phyloP scores from a whole-genome alignment of 345 rosid genomes.

The Cardiospermum halicacabum region DNA sequence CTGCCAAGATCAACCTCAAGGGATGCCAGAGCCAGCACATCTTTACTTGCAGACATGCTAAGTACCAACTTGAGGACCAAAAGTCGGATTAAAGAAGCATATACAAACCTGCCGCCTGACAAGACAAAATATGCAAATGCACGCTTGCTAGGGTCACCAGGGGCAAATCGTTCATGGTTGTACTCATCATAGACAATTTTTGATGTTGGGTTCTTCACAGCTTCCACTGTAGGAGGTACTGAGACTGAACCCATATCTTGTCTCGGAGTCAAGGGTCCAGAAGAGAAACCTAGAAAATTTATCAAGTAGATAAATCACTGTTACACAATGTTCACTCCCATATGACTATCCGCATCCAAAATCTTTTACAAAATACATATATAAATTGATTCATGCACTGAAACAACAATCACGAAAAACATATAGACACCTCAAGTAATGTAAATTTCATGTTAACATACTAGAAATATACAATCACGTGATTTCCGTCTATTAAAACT shows the following conservation, averaged over 20 bases:
- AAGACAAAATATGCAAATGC: slow-evolving; percentile 94
- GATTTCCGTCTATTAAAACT: no score
- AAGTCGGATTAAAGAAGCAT: slow-evolving; percentile 79
- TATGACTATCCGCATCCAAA: background rate
- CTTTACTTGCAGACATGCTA: slow-evolving; percentile 97
- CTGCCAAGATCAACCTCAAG: slow-evolving; percentile 89
- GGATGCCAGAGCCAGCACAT: slow-evolving; percentile 91
- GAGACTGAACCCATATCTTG: slow-evolving; percentile 34
- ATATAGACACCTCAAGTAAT: no score
- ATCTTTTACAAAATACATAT: no score
- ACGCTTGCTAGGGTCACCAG: slow-evolving; percentile 93
- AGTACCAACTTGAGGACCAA: slow-evolving; percentile 74
- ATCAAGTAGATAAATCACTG: no score
- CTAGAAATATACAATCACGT: no score
- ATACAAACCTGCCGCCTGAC: slow-evolving; percentile 87
- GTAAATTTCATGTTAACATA: no score
- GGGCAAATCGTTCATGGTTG: slow-evolving; percentile 85
- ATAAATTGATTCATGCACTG: no score
- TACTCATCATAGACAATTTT: slow-evolving; percentile 80
- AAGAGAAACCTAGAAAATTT: slow-evolving; percentile 58
- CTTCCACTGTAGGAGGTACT: slow-evolving; percentile 60
- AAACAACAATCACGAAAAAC: no score
- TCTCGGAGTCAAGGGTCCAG: slow-evolving; percentile 45
- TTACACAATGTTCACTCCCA: background rate
- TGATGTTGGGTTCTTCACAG: slow-evolving; percentile 70